A percentile compares a stretch with the other conserved stretches of the same genome.
These are phyloP conservation scores for Dacryopinax primogenitus DNA, from an alignment of 768 basidiomycete species.

Conservation along the genomic window DNA sequence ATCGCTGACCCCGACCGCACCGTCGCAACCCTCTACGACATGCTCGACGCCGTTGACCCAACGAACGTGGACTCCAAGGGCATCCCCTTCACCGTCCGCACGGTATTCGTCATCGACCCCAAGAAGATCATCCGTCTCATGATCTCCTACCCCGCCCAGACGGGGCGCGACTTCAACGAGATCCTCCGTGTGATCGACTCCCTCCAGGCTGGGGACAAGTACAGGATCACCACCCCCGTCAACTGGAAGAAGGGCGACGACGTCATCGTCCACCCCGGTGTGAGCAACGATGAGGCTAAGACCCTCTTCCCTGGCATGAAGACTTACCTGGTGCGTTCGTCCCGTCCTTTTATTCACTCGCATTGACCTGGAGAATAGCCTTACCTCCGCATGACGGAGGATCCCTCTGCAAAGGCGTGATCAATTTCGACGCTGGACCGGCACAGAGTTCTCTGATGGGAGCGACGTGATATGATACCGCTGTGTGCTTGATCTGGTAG, in stretches of 20 bases:
- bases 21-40: slow-evolving; percentile 74
- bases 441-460: neutral
- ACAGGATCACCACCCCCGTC: slow-evolving; percentile 69
- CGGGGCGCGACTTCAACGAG: slow-evolving; percentile 85
- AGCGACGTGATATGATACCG: neutral
- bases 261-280: slow-evolving; percentile 81
- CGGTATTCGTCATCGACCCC: slow-evolving; percentile 95
- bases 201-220: slow-evolving; percentile 70
- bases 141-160: slow-evolving; percentile 85
- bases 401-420: slow-evolving; percentile 4
- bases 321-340: slow-evolving; percentile 51
- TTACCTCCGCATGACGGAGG: neutral
- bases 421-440: neutral
- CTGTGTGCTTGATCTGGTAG: neutral
- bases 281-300: slow-evolving; percentile 79
- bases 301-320: slow-evolving; percentile 75
- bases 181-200: slow-evolving; percentile 73
- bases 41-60: slow-evolving; percentile 90
- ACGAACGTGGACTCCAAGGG: slow-evolving; percentile 79
- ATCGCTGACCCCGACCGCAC: slow-evolving; percentile 86
- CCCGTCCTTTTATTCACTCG: neutral
- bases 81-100: slow-evolving; percentile 93
- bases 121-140: slow-evolving; percentile 87
- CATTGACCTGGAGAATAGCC: neutral
- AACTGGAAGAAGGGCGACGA: slow-evolving; percentile 92